Percentiles rank a stretch among this genome's conserved stretches.
These are phyloP conservation scores for Linnemannia zychae DNA, from an alignment of 192 early-diverging fungal species.

Conservation along the genomic window DNA sequence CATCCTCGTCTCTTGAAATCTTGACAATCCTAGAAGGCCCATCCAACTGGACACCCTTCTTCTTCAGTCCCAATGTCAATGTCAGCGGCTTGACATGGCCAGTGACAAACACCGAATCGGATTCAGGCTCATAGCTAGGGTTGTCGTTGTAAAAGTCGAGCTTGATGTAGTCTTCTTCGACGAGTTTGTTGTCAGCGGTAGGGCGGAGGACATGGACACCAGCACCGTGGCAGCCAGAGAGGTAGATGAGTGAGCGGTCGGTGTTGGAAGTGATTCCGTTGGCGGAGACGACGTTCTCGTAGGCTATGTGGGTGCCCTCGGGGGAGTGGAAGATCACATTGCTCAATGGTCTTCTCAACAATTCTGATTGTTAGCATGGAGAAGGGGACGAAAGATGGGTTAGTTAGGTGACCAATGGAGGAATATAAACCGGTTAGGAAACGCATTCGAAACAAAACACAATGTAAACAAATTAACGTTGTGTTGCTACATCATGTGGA, in stretches of 20 bases:
- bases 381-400: neutral
- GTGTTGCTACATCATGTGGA: neutral
- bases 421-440: neutral
- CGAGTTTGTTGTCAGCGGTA: neutral
- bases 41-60: neutral
- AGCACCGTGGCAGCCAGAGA: conserved; percentile 42
- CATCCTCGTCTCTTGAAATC: conserved; percentile 21
- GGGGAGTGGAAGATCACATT: conserved; percentile 49
- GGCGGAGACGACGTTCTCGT: conserved; percentile 14
- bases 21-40: conserved; percentile 38
- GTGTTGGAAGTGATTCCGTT: conserved; percentile 42
- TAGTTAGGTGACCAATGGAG: neutral
- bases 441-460: neutral
- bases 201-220: conserved; percentile 27
- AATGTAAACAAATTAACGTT: neutral
- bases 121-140: conserved; percentile 23
- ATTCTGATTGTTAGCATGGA: neutral
- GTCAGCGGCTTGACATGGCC: conserved; percentile 26
- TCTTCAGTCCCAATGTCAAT: neutral
- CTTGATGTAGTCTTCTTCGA: conserved; percentile 24
- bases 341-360: conserved; percentile 21
- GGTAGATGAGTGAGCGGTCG: conserved; percentile 21
- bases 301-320: conserved; percentile 35
- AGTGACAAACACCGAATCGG: conserved; percentile 23
- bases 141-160: conserved; percentile 47